Evolutionary conservation across 768 basidiomycete genomes (phyloP), one percentile per base, ranked within the genome.

Genomic region (Boletus sp.): DNA sequence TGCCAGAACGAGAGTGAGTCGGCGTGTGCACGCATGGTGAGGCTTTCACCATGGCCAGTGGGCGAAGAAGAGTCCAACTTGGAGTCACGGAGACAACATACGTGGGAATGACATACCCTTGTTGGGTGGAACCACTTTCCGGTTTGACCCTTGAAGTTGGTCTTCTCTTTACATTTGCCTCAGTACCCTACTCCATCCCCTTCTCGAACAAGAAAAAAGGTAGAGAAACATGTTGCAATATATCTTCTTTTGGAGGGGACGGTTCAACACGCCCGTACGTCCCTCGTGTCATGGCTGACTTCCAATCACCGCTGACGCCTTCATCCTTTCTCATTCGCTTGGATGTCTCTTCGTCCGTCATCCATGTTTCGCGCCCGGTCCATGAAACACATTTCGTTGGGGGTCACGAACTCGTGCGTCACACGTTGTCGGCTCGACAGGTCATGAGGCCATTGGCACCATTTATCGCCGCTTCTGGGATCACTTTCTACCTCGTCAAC

Each of bases 401-500:
- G n/a, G 39, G 6, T 30, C 28, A 24, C 12, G 2, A 30, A 41
- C n/a, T 20, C 17, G 17, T 20, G 40, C 4, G 8, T 44, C 12
- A 15, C 17, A 30, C n/a, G 7, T n/a, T n/a, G n/a, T 48, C 10
- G 4, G 12, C n/a, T 33, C 8, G 44, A 53, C 65, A 93, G 90
- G 74, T 93, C 64, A 60, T 79, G 57, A 84, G 79, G 77, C 89
- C 91, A 36, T 68, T 92, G 75, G 92, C 89, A 82, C 90, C 90
- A 9, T 93, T 92, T 81, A 77, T 90, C 64, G 78, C 80, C 37
- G 86, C 90, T 33, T 81, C 82, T 7, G 66, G 71, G 15, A 67
- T 92, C 57, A 88, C 87, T 15, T 80, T 83, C 65, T 92, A 83
- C 75, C 78, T 86, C 54, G 80, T 92, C 42, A 71, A 76, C 28